Evolutionary conservation across 768 basidiomycete genomes (phyloP), one percentile per base, ranked within the genome.

Genomic region (Amanita jacksonii): DNA sequence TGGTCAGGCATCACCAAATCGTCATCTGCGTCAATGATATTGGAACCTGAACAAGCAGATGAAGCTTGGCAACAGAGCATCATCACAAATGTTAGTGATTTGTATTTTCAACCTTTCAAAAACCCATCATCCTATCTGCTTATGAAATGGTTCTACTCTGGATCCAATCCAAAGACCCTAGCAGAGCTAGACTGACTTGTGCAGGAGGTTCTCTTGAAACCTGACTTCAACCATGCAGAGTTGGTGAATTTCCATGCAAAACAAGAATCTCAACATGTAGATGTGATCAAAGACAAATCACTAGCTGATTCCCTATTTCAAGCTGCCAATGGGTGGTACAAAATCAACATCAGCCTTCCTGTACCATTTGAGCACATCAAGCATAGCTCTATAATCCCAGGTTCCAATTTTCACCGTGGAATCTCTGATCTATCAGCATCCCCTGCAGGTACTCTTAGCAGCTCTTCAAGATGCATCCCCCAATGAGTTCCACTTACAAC

Each of bases 1-100:
- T 38, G 38, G 38, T 38, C 22, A 25, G 23, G 22, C 23, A 38
- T 38, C 38, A 28, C 27, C n/a, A n/a, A n/a, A n/a, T n/a, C n/a
- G n/a, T n/a, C n/a, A n/a, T n/a, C n/a, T n/a, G n/a, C n/a, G 12
- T 28, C 27, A 28, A 6, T 12, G 27, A 28, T 28, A 28, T 28
- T 12, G 27, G 27, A 28, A 28, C 27, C 27, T 28, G 27, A 28
- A 28, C 27, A 6, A 28, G 27, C 27, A 12, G 27, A 28, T 28
- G 27, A 28, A 28, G 27, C 12, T 28, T 28, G 27, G 27, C 27
- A 12, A 28, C 27, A 28, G 27, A 28, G 12, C 12, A 12, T 28
- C 27, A 28, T 28, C 12, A 12, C 27, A 28, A 28, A 28, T 12
- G 27, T 28, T 28, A 28, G 12, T 12, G 27, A 28, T 28, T 28